These are phyloP conservation scores for Sporisorium exsertum DNA, from an alignment of 1,284 basidiomycete genomes.

Conservation along the genomic window DNA sequence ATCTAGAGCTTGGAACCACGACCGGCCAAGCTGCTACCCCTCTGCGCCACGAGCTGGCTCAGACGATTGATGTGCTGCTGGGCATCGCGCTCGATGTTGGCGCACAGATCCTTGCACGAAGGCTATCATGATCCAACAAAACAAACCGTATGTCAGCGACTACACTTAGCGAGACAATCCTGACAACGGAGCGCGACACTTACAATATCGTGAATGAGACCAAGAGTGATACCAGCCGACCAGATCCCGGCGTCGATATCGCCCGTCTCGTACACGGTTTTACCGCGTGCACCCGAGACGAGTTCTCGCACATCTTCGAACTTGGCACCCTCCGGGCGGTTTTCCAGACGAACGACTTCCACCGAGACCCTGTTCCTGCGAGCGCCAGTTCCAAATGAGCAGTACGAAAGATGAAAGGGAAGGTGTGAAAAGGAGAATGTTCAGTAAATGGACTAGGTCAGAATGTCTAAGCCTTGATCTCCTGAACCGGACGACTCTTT, in stretches of 20 bases:
- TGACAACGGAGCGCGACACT: slow-evolving; percentile 18
- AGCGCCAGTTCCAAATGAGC: no score
- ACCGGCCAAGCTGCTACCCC: slow-evolving; percentile 31
- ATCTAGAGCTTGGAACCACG: slow-evolving; percentile 42
- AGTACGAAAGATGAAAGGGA: neutral
- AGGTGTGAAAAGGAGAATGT: neutral
- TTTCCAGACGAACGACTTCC: slow-evolving; percentile 85
- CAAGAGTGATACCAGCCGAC: slow-evolving; percentile 82
- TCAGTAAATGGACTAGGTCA: neutral
- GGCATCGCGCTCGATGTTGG: slow-evolving; percentile 81
- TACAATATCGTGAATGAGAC: slow-evolving; percentile 83
- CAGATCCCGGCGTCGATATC: slow-evolving; percentile 90
- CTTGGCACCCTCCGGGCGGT: slow-evolving; percentile 82
- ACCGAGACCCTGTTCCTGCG: slow-evolving; percentile 77
- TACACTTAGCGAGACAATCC: neutral
- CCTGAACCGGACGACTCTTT: slow-evolving; percentile 14
- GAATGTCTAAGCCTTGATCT: slow-evolving; percentile 20
- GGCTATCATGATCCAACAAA: slow-evolving; percentile 71
- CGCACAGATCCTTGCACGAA: slow-evolving; percentile 81
- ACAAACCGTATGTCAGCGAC: neutral
- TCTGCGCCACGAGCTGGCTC: slow-evolving; percentile 39
- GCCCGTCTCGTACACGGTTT: slow-evolving; percentile 83
- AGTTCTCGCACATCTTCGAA: slow-evolving; percentile 84
- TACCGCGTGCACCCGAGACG: slow-evolving; percentile 83
- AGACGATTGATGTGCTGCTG: slow-evolving; percentile 76